Conservation (phyloP, 2,329 filamentous ascomycete species). For the Scytalidium sp. region DNA sequence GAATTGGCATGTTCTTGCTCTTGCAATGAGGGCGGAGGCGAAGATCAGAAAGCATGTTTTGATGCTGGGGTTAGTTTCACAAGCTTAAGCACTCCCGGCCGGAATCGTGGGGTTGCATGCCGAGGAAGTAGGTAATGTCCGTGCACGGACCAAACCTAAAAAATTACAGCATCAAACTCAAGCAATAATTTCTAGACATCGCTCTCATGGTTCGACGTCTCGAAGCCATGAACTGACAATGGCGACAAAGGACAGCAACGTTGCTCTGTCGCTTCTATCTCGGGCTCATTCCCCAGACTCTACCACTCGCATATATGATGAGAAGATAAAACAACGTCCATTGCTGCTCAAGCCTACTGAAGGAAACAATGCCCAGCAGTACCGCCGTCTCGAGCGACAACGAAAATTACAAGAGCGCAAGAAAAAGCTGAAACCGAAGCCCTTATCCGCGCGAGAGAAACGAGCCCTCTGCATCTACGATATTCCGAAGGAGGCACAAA, state of each 20-base stretch:
- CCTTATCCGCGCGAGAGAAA: slow-evolving; percentile 78
- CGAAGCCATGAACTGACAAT: not conserved
- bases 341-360: slow-evolving; percentile 76
- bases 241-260: slow-evolving; percentile 5
- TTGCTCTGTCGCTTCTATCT: slow-evolving; percentile 64
- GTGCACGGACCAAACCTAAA: slow-evolving; percentile 1
- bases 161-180: not conserved
- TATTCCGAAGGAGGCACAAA: slow-evolving; percentile 64
- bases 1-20: not conserved
- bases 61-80: not conserved
- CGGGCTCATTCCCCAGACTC: slow-evolving; percentile 77
- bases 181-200: not conserved
- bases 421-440: slow-evolving; percentile 53
- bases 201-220: not conserved
- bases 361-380: slow-evolving; percentile 50
- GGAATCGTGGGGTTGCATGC: not conserved
- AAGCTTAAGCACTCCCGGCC: not conserved
- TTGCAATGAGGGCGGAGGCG: not conserved
- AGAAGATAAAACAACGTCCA: slow-evolving; percentile 80
- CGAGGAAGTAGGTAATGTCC: not conserved
- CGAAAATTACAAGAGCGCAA: slow-evolving; percentile 35
- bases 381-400: slow-evolving; percentile 30
- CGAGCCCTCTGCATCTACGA: slow-evolving; percentile 71
- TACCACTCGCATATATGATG: slow-evolving; percentile 68
- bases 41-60: not conserved